A percentile compares a stretch with the other conserved stretches of the same genome.
Conservation (phyloP, 2,329 filamentous ascomycete genomes). For the Aspergillus hiratsukae region DNA sequence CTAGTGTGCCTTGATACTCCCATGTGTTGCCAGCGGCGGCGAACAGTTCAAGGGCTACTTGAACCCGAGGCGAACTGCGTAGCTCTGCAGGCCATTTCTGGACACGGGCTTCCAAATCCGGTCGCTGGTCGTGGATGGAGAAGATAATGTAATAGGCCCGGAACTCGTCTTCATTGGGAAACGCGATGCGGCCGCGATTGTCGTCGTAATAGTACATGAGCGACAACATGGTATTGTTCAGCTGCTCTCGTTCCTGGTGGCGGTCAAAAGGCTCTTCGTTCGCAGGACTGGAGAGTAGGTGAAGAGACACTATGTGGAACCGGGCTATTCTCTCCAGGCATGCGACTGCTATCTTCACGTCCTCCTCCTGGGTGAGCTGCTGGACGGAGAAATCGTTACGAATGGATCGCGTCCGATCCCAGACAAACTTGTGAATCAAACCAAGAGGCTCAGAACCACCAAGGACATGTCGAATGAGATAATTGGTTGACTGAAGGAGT, state of each 20-base stretch:
- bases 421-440: conserved; percentile 59
- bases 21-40: conserved; percentile 52
- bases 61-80: conserved; percentile 49
- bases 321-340: conserved; percentile 61
- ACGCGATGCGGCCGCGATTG: conserved; percentile 45
- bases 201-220: conserved; percentile 59
- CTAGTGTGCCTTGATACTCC: conserved; percentile 49
- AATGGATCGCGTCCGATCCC: conserved; percentile 61
- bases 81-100: conserved; percentile 52
- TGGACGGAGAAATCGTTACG: conserved; percentile 64
- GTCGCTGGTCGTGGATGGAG: conserved; percentile 49
- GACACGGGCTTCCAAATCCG: conserved; percentile 55
- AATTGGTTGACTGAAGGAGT: conserved; percentile 45
- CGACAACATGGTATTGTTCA: conserved; percentile 59
- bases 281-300: conserved; percentile 51
- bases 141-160: conserved; percentile 58
- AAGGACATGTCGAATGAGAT: conserved; percentile 49
- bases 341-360: conserved; percentile 54
- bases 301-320: conserved; percentile 59
- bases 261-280: conserved; percentile 52
- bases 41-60: conserved; percentile 54
- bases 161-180: conserved; percentile 60
- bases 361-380: conserved; percentile 52
- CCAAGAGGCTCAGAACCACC: conserved; percentile 47
- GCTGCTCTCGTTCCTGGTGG: conserved; percentile 60